A percentile compares a stretch with the other conserved stretches of the same genome.
phyloP scores from a whole-genome alignment of 805 yeast genomes.

The Brettanomyces bruxellensis region DNA sequence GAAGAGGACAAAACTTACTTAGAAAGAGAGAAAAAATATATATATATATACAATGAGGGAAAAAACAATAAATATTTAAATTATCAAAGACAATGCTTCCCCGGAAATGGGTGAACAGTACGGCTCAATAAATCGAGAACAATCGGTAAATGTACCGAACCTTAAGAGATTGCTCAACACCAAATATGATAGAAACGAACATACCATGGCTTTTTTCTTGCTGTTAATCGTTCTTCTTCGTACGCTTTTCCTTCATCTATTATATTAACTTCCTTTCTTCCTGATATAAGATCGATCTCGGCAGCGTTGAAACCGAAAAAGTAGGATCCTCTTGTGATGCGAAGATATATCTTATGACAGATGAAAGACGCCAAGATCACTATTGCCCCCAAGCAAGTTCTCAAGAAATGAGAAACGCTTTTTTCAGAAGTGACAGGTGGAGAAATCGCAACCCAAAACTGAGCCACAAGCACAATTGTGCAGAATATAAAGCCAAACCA shows the following conservation, averaged over 20 bases:
- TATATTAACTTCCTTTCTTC: slow-evolving; percentile 10
- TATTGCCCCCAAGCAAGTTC: slow-evolving; percentile 37
- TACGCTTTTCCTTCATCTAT: slow-evolving; percentile 15
- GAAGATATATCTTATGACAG: slow-evolving; percentile 30
- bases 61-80: not conserved
- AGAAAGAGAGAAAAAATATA: no score
- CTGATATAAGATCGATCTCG: slow-evolving; percentile 15
- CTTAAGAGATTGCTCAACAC: slow-evolving; percentile 28
- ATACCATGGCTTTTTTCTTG: slow-evolving; percentile 22
- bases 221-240: slow-evolving; percentile 39
- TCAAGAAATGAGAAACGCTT: slow-evolving; percentile 27
- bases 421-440: slow-evolving; percentile 28
- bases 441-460: slow-evolving; percentile 39
- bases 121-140: no score
- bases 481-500: slow-evolving; percentile 28
- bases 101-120: no score
- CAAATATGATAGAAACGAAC: slow-evolving; percentile 32
- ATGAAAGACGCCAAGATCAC: slow-evolving; percentile 33
- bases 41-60: not conserved
- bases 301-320: slow-evolving; percentile 9
- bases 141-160: no score
- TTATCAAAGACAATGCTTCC: no score
- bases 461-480: slow-evolving; percentile 30
- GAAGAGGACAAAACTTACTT: no score
- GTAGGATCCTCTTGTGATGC: slow-evolving; percentile 4